Evolutionary conservation across 2,329 filamentous ascomycete genomes (phyloP).

Genomic region (Aspergillus pseudonomiae): DNA sequence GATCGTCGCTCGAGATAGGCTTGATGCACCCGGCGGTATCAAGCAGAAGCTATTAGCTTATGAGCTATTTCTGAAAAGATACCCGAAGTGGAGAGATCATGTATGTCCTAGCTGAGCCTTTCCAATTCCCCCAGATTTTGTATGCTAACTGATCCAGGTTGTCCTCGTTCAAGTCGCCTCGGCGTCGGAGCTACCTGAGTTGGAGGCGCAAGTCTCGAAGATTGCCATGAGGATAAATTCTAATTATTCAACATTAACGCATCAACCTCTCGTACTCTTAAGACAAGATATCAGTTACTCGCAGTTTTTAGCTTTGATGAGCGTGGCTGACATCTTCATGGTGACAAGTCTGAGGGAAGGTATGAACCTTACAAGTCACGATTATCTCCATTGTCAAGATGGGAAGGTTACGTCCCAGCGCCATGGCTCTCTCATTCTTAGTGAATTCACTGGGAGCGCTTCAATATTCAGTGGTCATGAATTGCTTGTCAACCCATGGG

Average conservation of each 20-base stretch:
- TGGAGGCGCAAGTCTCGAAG: slow-evolving; percentile 84
- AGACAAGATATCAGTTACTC: slow-evolving; percentile 91
- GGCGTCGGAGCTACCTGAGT: slow-evolving; percentile 78
- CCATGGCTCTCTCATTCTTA: slow-evolving; percentile 84
- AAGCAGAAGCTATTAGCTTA: slow-evolving; percentile 89
- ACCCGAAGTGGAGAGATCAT: slow-evolving; percentile 82
- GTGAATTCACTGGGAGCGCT: slow-evolving; percentile 90
- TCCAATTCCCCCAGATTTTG: not conserved
- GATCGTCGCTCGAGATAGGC: slow-evolving; percentile 89
- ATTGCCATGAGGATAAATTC: slow-evolving; percentile 94
- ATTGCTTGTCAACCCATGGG: slow-evolving; percentile 90
- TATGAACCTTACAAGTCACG: slow-evolving; percentile 94
- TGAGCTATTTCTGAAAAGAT: slow-evolving; percentile 87
- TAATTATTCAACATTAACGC: slow-evolving; percentile 81
- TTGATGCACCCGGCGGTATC: slow-evolving; percentile 88
- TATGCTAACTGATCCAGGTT: slow-evolving; percentile 51
- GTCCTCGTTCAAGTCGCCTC: slow-evolving; percentile 92
- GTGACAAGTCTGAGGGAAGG: slow-evolving; percentile 93
- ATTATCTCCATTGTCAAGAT: slow-evolving; percentile 91
- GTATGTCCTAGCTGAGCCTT: slow-evolving; percentile 32
- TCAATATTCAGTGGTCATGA: slow-evolving; percentile 79
- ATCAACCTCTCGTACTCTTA: slow-evolving; percentile 87
- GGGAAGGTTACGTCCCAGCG: slow-evolving; percentile 71
- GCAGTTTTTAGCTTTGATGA: slow-evolving; percentile 87
- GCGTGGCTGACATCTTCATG: slow-evolving; percentile 85